Base-by-base conservation (phyloP, 2,329 filamentous ascomycete species). In the Chaetomiaceae sp. region DNA sequence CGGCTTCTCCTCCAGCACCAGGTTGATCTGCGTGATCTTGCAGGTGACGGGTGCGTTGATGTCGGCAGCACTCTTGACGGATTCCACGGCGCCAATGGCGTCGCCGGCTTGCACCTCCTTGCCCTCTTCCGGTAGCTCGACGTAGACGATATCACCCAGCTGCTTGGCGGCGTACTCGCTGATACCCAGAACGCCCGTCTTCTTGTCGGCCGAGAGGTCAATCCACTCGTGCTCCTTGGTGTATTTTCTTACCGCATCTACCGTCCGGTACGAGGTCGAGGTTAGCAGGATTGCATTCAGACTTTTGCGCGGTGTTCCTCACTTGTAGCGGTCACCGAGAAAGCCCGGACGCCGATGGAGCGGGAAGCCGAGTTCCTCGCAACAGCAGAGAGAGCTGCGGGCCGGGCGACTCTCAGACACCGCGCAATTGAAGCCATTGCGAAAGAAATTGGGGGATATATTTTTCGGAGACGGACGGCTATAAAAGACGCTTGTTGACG, bases 221-320 rank as follows among this genome's bases (percentile, higher is more conserved):
- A 99, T 85, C 94, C 94, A 99, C 77, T 99, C 94, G 78, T 99
- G 94, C 69, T 96, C 92, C 71, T 91, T 87, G 61, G 94, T 96
- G 79, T 95, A 99, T 71, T 86, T 89, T 75, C 94, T 92, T 60
- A 81, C 75, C 51, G 78, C 75, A 65, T 73, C 85, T 88, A 32
- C 11, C 25, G n/a, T 87, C 25, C 10, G 21, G 25, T 9, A 18
- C n/a, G 47, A 53, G 45, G 42, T 48, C 42, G 32, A 44, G 53
- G 56, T 57, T 52, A 53, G 55, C 42, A 49, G 21, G 11, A 47
- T 44, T 34, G 34, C 41, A 40, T 41, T n/a, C 21, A 38, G n/a
- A 16, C 21, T 13, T 29, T 34, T 38, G 56, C 73, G 70, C 67
- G 56, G 69, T 58, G 55, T 57, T 44, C 54, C 69, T 58, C 65